Base-by-base conservation (phyloP, 139 green algal species). In the Yamagishiella unicocca region DNA sequence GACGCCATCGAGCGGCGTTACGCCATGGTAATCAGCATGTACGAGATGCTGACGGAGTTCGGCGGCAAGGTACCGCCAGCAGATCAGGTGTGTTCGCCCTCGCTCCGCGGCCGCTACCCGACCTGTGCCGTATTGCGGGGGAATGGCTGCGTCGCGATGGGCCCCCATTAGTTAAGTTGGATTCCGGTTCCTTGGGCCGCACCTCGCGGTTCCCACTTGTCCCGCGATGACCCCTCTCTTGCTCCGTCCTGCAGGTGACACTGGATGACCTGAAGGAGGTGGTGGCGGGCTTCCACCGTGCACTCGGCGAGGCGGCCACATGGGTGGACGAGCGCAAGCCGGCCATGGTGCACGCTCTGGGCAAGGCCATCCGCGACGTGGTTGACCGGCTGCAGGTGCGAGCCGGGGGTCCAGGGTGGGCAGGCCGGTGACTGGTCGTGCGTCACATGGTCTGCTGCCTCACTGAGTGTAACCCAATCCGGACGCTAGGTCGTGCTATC, bases 11-110 rank as follows among this genome's bases (percentile, higher is more conserved):
- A 92, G 37, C 70, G 74, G 29, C 53, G 75, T 37, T 70, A 89
- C 84, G 53, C 54, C 55, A 61, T 80, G 37, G 83, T 89, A 2
- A 27, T 90, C n/a, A 70, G 27, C 66, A 92, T 93, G 91, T 93
- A 93, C 55, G 87, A 91, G 2, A 94, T 94, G 89, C 89, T 94
- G 8, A 53, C 38, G 1, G 81, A 90, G 82, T 93, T 91, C 46
- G 90, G 90, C 5, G 90, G 88, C 54, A 93, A 93, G 87, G 62
- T 92, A 46, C 88, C 88, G 50, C 88, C 86, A 8, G 79, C 66
- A 0, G 90, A 92, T 79, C 90, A 93, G 88, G 77, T 91, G 55
- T 1, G 86, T 12, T 2, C n/a, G n/a, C n/a, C n/a, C n/a, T n/a
- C n/a, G n/a, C n/a, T n/a, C n/a, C n/a, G n/a, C n/a, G n/a, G n/a